phyloP scores from a whole-genome alignment of 148 eudicot genomes.

The Euryodendron excelsum region DNA sequence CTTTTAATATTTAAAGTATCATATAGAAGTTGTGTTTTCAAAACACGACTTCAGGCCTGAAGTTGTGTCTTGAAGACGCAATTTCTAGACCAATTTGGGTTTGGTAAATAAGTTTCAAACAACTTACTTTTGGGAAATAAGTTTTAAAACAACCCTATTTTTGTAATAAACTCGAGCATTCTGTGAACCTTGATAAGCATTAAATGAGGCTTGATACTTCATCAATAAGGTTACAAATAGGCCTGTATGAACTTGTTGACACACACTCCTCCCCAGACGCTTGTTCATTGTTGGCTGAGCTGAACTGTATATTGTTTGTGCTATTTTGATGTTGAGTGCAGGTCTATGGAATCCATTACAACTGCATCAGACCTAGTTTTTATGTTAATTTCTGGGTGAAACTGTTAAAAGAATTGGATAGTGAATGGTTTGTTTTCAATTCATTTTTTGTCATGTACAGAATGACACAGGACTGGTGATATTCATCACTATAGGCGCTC shows the following conservation, averaged over 20 bases:
- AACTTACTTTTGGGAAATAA: no score
- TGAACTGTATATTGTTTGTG: not conserved
- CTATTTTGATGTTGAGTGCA: not conserved
- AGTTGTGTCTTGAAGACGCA: no score
- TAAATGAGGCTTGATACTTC: not conserved
- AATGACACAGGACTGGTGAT: conserved; percentile 3
- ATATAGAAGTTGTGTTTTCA: no score
- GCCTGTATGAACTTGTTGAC: not conserved
- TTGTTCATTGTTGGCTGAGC: no score
- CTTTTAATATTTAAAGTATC: no score
- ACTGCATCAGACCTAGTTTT: not conserved
- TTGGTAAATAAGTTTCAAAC: no score
- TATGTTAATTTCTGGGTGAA: not conserved
- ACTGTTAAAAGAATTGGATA: not conserved
- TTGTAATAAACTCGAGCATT: no score
- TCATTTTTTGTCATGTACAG: not conserved
- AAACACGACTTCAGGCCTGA: no score
- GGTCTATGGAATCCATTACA: not conserved
- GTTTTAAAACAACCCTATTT: no score
- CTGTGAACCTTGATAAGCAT: not conserved
- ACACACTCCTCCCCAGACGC: no score
- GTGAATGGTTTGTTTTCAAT: not conserved
- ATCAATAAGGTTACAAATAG: not conserved
- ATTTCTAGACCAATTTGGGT: no score
- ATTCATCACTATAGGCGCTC: not conserved